Percentiles rank a stretch among this genome's conserved stretches.
Conservation (phyloP, 768 basidiomycete species). For the Termitomyces sp. region DNA sequence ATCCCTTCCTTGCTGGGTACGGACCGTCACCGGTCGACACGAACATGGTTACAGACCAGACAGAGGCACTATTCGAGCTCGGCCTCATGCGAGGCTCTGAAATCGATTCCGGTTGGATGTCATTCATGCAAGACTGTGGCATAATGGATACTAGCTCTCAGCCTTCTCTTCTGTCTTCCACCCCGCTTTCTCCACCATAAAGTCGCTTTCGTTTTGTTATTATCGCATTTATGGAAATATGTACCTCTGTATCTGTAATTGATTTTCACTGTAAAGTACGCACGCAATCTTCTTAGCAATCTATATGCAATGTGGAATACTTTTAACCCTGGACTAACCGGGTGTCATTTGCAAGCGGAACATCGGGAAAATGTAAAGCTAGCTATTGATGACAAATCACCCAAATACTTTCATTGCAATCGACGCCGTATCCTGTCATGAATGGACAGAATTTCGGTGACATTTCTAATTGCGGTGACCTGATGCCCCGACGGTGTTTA, state of each 20-base stretch:
- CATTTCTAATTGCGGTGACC: too few species aligned
- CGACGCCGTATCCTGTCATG: too few species aligned
- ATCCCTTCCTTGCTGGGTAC: neutral
- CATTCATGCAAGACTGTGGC: slow-evolving; percentile 45
- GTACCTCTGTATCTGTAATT: neutral
- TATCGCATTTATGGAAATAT: neutral
- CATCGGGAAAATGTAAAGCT: too few species aligned
- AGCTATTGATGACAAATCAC: too few species aligned
- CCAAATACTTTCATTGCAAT: too few species aligned
- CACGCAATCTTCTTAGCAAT: neutral
- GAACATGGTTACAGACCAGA: slow-evolving; percentile 14
- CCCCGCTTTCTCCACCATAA: neutral
- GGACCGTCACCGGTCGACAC: neutral
- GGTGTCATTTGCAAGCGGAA: too few species aligned
- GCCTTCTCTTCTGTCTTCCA: neutral
- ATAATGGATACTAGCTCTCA: slow-evolving; percentile 29
- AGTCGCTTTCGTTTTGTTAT: neutral
- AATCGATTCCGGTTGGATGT: slow-evolving; percentile 43
- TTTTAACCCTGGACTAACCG: too few species aligned
- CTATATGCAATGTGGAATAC: neutral
- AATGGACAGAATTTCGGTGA: too few species aligned
- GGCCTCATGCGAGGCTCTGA: slow-evolving; percentile 38
- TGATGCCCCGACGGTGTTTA: slow-evolving; percentile 13
- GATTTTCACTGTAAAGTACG: neutral
- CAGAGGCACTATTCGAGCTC: slow-evolving; percentile 33